Evolutionary conservation across 495 filamentous ascomycete species (phyloP).

Genomic region (Hypoxylon intermedium): DNA sequence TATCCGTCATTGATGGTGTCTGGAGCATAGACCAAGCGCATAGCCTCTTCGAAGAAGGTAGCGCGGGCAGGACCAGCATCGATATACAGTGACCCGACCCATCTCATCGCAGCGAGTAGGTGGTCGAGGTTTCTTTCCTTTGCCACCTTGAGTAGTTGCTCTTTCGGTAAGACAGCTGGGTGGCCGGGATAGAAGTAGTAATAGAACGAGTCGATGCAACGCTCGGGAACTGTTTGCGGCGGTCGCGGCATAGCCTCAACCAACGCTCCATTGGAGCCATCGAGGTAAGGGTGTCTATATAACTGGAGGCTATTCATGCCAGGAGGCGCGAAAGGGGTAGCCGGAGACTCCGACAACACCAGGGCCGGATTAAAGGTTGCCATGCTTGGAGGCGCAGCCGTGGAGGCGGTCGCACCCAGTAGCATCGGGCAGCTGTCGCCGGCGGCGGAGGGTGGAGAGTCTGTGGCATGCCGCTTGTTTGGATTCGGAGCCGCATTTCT

Average conservation of each 20-base stretch:
- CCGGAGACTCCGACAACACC: constrained; percentile 49
- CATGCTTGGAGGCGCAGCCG: constrained; percentile 36
- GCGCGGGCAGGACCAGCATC: constrained; percentile 58
- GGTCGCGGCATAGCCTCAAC: constrained; percentile 40
- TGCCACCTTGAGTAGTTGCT: constrained; percentile 51
- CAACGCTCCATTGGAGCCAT: constrained; percentile 43
- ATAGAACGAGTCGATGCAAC: constrained; percentile 64
- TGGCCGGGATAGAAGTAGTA: constrained; percentile 73
- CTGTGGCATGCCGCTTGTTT: constrained; percentile 58
- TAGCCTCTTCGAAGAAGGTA: constrained; percentile 64
- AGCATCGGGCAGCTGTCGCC: constrained; percentile 56
- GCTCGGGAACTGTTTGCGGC: constrained; percentile 50
- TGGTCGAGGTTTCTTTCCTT: constrained; percentile 53
- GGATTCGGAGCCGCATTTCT: constrained; percentile 54
- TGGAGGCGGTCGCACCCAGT: constrained; percentile 44
- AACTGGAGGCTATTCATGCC: constrained; percentile 43
- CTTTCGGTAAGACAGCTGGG: constrained; percentile 66
- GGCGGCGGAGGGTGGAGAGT: constrained; percentile 49
- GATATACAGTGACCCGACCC: constrained; percentile 69
- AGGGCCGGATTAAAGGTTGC: constrained; percentile 48
- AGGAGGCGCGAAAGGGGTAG: constrained; percentile 46
- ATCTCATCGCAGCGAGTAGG: constrained; percentile 70
- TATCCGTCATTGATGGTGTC: constrained; percentile 66
- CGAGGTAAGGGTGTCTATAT: constrained; percentile 48
- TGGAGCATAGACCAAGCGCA: constrained; percentile 58